phyloP scores from a whole-genome alignment of 129 eudicot species.

The Saussurea involucrata region DNA sequence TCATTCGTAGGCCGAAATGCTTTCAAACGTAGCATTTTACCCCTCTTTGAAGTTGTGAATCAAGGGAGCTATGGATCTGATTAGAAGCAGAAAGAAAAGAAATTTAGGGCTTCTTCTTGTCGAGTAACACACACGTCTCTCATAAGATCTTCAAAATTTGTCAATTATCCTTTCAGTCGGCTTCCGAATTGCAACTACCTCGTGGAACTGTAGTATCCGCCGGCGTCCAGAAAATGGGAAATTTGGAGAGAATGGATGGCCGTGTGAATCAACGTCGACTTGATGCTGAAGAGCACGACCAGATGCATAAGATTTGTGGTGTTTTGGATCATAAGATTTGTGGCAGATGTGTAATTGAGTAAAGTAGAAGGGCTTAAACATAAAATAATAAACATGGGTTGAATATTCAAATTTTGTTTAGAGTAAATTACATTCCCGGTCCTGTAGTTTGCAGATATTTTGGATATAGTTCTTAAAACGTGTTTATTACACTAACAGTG shows the following conservation, averaged over 20 bases:
- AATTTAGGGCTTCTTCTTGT: conserved; percentile 20
- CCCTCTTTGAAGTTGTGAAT: conserved; percentile 8
- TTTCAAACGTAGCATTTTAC: conserved; percentile 62
- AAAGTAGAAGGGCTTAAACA: conserved; percentile 6
- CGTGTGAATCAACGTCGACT: conserved; percentile 22
- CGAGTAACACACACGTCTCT: conserved; percentile 12
- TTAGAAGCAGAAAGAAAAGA: not conserved
- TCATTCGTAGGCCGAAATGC: conserved; percentile 94
- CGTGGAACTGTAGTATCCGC: not conserved
- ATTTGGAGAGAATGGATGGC: not conserved
- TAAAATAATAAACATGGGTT: not conserved
- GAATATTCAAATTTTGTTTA: not conserved
- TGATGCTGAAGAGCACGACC: conserved; percentile 5
- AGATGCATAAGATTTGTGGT: not conserved
- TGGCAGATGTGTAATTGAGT: not conserved
- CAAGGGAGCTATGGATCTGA: conserved; percentile 37
- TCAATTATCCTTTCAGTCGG: not conserved
- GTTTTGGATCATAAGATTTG: conserved; percentile 6
- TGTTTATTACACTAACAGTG: no score
- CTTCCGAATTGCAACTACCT: conserved; percentile 2
- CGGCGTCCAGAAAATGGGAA: conserved; percentile 10
- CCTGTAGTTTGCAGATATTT: no score
- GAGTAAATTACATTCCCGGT: not conserved
- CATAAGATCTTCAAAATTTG: conserved; percentile 22
- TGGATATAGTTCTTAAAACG: no score